These are phyloP conservation scores for Karstenula rhodostoma DNA, from an alignment of 2,329 filamentous ascomycete species.

Conservation along the genomic window DNA sequence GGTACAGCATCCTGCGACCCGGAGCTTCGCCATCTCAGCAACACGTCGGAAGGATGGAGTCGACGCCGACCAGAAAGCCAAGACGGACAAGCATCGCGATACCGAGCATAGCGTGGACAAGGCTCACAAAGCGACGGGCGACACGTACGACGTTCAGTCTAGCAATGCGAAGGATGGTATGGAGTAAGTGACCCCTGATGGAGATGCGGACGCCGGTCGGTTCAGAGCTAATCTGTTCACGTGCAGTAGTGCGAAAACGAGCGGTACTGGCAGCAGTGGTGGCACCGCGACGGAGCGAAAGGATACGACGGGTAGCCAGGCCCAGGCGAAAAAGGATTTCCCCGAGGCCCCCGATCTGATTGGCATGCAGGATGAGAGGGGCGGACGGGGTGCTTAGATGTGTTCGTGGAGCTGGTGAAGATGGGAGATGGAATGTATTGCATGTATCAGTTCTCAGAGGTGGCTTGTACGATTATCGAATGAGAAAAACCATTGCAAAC, in stretches of 20 bases:
- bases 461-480: not conserved
- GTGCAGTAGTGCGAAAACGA: conserved; percentile 30
- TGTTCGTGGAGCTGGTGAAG: not conserved
- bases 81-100: conserved; percentile 35
- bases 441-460: not conserved
- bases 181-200: conserved; percentile 37
- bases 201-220: not conserved
- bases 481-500: not conserved
- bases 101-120: conserved; percentile 38
- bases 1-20: conserved; percentile 21
- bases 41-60: conserved; percentile 13
- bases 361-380: conserved; percentile 61
- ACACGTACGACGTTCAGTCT: conserved; percentile 46
- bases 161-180: conserved; percentile 38
- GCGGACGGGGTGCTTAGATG: conserved; percentile 51
- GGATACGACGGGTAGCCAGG: conserved; percentile 48
- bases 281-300: conserved; percentile 51
- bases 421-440: not conserved
- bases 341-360: conserved; percentile 59
- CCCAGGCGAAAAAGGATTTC: conserved; percentile 56
- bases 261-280: conserved; percentile 50
- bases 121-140: conserved; percentile 36
- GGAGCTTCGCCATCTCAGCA: conserved; percentile 18
- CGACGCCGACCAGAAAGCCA: conserved; percentile 31
- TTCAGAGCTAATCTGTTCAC: not conserved